These are phyloP conservation scores for Fragosphaeria purpurea DNA, from an alignment of 2,329 filamentous ascomycete species.

Conservation along the genomic window DNA sequence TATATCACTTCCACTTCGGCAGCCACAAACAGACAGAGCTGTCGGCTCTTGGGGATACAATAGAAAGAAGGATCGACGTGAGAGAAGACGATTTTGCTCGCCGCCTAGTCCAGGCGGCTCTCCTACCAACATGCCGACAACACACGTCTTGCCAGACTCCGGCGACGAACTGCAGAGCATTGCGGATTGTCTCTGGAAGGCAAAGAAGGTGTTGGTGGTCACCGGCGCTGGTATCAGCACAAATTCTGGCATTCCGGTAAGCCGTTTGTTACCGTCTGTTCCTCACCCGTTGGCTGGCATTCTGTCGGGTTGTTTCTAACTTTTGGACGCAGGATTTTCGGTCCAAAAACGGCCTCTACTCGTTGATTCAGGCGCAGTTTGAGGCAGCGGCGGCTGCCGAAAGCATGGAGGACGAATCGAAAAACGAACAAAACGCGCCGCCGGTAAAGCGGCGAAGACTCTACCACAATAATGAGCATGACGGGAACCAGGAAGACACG, in stretches of 20 bases:
- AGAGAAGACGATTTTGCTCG: too few species aligned
- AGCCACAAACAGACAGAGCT: too few species aligned
- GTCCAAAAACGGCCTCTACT: slow-evolving; percentile 62
- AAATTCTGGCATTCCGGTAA: slow-evolving; percentile 64
- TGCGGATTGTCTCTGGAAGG: slow-evolving; percentile 53
- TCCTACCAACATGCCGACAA: slow-evolving; percentile 42
- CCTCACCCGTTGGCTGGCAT: too few species aligned
- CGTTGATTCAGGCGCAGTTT: slow-evolving; percentile 59
- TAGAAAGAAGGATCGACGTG: too few species aligned
- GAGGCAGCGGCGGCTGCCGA: slow-evolving; percentile 35
- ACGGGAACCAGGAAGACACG: background rate
- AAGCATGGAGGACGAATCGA: slow-evolving; percentile 5
- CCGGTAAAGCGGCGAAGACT: slow-evolving; percentile 25
- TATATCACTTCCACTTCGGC: too few species aligned
- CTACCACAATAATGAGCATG: slow-evolving; percentile 8
- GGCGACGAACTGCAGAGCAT: slow-evolving; percentile 51
- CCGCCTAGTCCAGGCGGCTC: background rate
- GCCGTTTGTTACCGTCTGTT: slow-evolving; percentile 12
- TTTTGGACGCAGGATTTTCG: slow-evolving; percentile 52
- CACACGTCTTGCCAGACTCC: slow-evolving; percentile 42
- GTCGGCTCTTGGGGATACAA: too few species aligned
- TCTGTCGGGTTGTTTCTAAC: background rate
- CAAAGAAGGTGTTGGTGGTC: slow-evolving; percentile 59
- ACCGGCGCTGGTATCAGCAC: slow-evolving; percentile 68
- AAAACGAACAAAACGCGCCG: background rate